Evolutionary conservation across 2,329 filamentous ascomycete species (phyloP).

Genomic region (Teratosphaeria nubilosa): DNA sequence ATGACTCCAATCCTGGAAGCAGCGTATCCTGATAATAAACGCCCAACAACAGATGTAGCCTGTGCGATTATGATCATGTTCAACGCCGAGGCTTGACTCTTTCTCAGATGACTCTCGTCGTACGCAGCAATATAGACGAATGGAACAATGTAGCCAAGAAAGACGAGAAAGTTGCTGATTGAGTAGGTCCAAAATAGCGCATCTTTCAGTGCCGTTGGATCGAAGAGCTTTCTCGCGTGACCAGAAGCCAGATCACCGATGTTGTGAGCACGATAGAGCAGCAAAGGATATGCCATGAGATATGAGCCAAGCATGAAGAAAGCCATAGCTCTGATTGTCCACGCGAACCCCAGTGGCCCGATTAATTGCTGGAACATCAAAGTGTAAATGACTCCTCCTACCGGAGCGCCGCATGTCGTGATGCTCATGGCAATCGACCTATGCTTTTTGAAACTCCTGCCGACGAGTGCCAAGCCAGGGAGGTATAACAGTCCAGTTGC

Average conservation of each 20-base stretch:
- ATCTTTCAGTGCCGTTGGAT: conserved; percentile 30
- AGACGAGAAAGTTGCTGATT: conserved; percentile 22
- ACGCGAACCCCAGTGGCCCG: conserved; percentile 49
- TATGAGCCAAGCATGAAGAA: conserved; percentile 46
- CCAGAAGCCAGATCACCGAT: conserved; percentile 20
- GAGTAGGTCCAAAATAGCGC: conserved; percentile 29
- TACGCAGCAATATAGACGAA: conserved; percentile 36
- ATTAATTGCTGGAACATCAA: conserved; percentile 42
- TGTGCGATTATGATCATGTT: conserved; percentile 49
- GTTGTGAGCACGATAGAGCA: conserved; percentile 24
- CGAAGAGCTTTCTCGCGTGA: conserved; percentile 25
- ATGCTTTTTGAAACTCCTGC: conserved; percentile 48
- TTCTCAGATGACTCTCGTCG: conserved; percentile 24
- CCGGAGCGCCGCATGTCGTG: conserved; percentile 48
- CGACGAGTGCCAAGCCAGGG: conserved; percentile 27
- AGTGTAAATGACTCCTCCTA: conserved; percentile 52
- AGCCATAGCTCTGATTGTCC: conserved; percentile 52
- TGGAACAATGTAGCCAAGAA: conserved; percentile 25
- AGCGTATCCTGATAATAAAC: conserved; percentile 41
- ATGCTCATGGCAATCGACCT: conserved; percentile 51
- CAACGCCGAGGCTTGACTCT: conserved; percentile 41
- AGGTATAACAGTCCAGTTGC: conserved; percentile 30
- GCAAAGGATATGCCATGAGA: conserved; percentile 26
- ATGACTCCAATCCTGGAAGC: conserved; percentile 41
- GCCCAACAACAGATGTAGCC: conserved; percentile 44